phyloP scores from a whole-genome alignment of 2,329 filamentous ascomycete species.

The Fusarium dlaminii region DNA sequence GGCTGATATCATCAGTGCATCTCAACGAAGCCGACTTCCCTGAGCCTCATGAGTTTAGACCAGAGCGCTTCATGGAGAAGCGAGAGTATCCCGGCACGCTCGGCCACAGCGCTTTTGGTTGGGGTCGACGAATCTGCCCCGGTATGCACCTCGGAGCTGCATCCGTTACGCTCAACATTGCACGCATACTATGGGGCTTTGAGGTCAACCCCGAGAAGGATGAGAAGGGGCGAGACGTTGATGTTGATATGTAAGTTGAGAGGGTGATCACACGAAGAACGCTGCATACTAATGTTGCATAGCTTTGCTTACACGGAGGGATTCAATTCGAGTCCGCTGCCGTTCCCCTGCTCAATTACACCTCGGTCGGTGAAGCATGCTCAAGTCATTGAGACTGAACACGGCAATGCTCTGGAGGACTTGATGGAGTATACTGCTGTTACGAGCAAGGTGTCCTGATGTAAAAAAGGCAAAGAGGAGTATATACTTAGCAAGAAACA shows the following conservation, averaged over 20 bases:
- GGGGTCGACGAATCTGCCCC: constrained; percentile 53
- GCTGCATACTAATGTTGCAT: too few relatives aligned
- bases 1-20: constrained; percentile 43
- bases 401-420: constrained; percentile 34
- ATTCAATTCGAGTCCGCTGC: constrained; percentile 54
- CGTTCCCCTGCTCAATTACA: constrained; percentile 53
- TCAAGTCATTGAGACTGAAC: constrained; percentile 47
- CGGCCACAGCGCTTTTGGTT: constrained; percentile 54
- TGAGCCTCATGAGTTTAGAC: constrained; percentile 51
- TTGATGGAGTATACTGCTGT: constrained; percentile 42
- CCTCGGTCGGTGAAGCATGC: constrained; percentile 47
- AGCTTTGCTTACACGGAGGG: constrained; percentile 55
- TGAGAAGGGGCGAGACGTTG: constrained; percentile 43
- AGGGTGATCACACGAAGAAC: too few relatives aligned
- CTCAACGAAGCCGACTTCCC: constrained; percentile 54
- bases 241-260: constrained; percentile 51
- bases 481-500: accelerated
- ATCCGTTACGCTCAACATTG: constrained; percentile 57
- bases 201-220: constrained; percentile 48
- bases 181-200: constrained; percentile 64
- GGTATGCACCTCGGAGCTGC: constrained; percentile 62
- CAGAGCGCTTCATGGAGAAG: constrained; percentile 48
- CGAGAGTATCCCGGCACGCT: constrained; percentile 49
- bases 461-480: background rate
- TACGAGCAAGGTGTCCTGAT: constrained; percentile 35